These are phyloP conservation scores for Citrus mangshanensis DNA, from an alignment of 345 rosid genomes.

Conservation along the genomic window DNA sequence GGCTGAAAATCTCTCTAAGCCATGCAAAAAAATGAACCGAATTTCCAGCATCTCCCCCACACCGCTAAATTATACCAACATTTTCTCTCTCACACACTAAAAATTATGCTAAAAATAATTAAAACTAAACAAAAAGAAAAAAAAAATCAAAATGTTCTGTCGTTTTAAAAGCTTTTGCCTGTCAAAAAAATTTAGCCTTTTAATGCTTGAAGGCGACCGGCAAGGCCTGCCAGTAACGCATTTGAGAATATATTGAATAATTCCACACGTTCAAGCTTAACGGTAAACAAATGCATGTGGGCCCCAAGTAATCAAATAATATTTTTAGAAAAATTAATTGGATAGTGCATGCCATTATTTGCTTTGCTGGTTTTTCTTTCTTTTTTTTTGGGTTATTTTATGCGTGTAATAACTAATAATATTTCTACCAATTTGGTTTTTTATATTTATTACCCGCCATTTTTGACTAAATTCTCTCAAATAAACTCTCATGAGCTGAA, in stretches of 20 bases:
- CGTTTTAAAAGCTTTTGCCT: not conserved
- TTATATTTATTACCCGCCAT: too few species aligned
- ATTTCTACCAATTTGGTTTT: too few species aligned
- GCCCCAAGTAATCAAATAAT: not conserved
- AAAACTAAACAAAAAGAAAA: not conserved
- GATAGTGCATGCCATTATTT: not conserved
- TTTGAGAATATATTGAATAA: not conserved
- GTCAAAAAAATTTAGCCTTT: not conserved
- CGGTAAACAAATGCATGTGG: not conserved
- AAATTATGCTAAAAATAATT: not conserved
- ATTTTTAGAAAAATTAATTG: not conserved
- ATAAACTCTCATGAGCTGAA: too few species aligned
- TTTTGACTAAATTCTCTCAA: too few species aligned
- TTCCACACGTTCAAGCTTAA: constrained; percentile 3
- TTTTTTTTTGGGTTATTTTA: too few species aligned
- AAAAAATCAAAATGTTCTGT: not conserved
- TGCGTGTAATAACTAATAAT: too few species aligned
- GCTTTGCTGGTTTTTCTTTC: not conserved
- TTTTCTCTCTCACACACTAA: not conserved
- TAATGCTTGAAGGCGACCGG: not conserved
- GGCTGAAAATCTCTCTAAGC: constrained; percentile 30
- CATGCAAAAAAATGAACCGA: constrained; percentile 26
- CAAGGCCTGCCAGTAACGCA: not conserved
- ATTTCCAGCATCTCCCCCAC: constrained; percentile 31
- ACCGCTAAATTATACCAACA: constrained; percentile 21